These are phyloP conservation scores for Aspergillus brunneoviolaceus DNA, from an alignment of 2,329 filamentous ascomycete species.

Conservation along the genomic window DNA sequence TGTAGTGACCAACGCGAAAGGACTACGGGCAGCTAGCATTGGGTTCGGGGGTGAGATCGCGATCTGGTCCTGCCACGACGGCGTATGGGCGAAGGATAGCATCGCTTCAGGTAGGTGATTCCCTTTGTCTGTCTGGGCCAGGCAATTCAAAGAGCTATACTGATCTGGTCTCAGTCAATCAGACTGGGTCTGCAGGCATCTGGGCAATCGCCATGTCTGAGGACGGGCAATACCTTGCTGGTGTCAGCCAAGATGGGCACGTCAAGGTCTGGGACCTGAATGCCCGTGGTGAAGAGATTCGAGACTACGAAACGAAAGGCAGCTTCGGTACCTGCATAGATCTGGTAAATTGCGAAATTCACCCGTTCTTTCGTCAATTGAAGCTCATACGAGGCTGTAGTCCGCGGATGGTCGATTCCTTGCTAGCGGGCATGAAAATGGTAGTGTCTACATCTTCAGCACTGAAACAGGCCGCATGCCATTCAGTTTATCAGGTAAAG, in stretches of 20 bases:
- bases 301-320: constrained; percentile 86
- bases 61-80: constrained; percentile 68
- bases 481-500: constrained; percentile 76
- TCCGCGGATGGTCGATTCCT: constrained; percentile 77
- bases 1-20: constrained; percentile 68
- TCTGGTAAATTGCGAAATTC: constrained; percentile 51
- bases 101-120: constrained; percentile 42
- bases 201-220: constrained; percentile 88
- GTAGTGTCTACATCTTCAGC: constrained; percentile 90
- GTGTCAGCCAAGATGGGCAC: constrained; percentile 81
- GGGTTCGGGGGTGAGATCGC: constrained; percentile 89
- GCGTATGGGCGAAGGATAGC: constrained; percentile 54
- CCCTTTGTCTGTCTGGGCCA: neutral
- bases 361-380: neutral
- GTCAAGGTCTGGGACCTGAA: constrained; percentile 83
- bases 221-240: constrained; percentile 81
- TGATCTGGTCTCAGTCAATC: constrained; percentile 17
- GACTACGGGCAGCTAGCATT: constrained; percentile 72
- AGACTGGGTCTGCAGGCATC: constrained; percentile 65
- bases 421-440: constrained; percentile 89
- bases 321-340: constrained; percentile 90
- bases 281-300: constrained; percentile 61
- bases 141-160: neutral
- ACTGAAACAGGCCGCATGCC: constrained; percentile 82
- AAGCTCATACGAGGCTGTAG: constrained; percentile 37